Conservation (phyloP, 1,284 basidiomycete genomes). For the Anthracocystis panici-leucophaei region DNA sequence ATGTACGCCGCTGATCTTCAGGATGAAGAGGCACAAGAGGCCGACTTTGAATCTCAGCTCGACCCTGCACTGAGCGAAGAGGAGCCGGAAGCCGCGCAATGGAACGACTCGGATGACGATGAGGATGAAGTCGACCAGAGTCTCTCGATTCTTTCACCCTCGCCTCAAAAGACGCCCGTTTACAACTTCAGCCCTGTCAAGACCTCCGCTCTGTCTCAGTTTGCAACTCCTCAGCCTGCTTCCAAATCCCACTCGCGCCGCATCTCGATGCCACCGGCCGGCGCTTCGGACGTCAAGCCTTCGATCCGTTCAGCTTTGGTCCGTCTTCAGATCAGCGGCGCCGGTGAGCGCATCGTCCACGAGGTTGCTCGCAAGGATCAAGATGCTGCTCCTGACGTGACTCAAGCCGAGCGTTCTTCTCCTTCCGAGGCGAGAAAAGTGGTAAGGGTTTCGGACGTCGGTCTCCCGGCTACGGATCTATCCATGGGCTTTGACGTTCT, state of each 20-base stretch:
- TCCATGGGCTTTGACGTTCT: slow-evolving; percentile 45
- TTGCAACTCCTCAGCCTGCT: slow-evolving; percentile 41
- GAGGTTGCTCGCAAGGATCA: slow-evolving; percentile 5
- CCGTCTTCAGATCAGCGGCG: slow-evolving; percentile 41
- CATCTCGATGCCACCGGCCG: slow-evolving; percentile 36
- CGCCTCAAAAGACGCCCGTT: slow-evolving; percentile 12
- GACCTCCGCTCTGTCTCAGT: slow-evolving; percentile 23
- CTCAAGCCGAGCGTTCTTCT: slow-evolving; percentile 13
- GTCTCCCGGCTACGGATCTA: slow-evolving; percentile 36
- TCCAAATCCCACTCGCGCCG: slow-evolving; percentile 24
- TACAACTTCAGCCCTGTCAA: slow-evolving; percentile 43
- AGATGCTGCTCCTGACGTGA: neutral
- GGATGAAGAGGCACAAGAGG: neutral
- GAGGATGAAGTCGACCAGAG: slow-evolving; percentile 53
- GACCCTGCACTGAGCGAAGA: slow-evolving; percentile 28
- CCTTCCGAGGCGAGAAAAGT: slow-evolving; percentile 32
- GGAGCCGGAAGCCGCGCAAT: slow-evolving; percentile 10
- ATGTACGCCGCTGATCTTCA: slow-evolving; percentile 4
- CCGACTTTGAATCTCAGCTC: slow-evolving; percentile 24
- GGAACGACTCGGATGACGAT: slow-evolving; percentile 35
- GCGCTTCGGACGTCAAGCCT: slow-evolving; percentile 20
- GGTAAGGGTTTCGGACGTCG: slow-evolving; percentile 40
- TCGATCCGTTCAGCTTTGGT: slow-evolving; percentile 32
- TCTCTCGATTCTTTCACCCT: slow-evolving; percentile 27
- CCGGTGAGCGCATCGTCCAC: slow-evolving; percentile 38